Conservation (phyloP, 1,139 yeast species). For the Maudiozyma humilis region DNA sequence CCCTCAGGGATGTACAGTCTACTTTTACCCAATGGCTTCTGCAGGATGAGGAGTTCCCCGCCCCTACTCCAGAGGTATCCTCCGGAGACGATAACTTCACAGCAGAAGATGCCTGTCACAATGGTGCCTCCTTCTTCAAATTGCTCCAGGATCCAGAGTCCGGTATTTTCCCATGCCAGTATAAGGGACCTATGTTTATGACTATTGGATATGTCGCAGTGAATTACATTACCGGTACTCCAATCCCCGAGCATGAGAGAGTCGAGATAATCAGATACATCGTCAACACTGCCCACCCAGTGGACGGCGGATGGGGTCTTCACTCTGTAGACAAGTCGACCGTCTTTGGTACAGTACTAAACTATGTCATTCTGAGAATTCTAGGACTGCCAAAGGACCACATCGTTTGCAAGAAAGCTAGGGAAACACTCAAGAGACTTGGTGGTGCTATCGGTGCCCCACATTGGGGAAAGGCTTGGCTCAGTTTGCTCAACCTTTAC, state of each 20-base stretch:
- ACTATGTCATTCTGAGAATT: constrained; percentile 70
- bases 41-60: constrained; percentile 37
- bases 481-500: constrained; percentile 69
- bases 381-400: constrained; percentile 69
- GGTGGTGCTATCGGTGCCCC: constrained; percentile 92
- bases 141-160: constrained; percentile 61
- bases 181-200: constrained; percentile 97
- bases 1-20: constrained; percentile 42
- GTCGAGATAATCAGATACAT: constrained; percentile 73
- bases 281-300: constrained; percentile 87
- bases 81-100: constrained; percentile 30
- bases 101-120: constrained; percentile 57
- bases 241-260: constrained; percentile 58
- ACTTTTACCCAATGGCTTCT: constrained; percentile 52
- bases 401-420: constrained; percentile 72
- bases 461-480: constrained; percentile 97
- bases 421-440: constrained; percentile 55
- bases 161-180: constrained; percentile 86
- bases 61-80: constrained; percentile 34
- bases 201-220: constrained; percentile 80
- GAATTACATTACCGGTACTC: constrained; percentile 58
- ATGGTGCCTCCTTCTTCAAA: constrained; percentile 66
- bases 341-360: constrained; percentile 87
- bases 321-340: constrained; percentile 89
- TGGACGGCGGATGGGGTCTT: constrained; percentile 99